Evolutionary conservation across 352 stramenopile species (phyloP).

Genomic region (Phytophthora lateralis): DNA sequence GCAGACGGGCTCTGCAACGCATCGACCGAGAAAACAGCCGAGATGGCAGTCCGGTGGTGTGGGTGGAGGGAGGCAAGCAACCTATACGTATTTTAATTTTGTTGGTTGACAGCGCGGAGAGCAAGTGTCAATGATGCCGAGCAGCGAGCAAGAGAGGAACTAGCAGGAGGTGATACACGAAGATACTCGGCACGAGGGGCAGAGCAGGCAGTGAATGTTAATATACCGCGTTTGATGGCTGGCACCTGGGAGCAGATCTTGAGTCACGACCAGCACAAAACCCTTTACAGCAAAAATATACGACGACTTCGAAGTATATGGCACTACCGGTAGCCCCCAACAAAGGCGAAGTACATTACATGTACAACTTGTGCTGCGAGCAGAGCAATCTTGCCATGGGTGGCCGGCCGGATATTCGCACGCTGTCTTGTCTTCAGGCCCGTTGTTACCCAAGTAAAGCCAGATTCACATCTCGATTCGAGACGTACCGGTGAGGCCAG

Average conservation of each 20-base stretch:
- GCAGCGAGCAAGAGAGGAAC: slow-evolving; percentile 6
- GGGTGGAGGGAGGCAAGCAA: slow-evolving; percentile 19
- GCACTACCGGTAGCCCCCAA: no score
- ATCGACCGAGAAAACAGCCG: slow-evolving; percentile 16
- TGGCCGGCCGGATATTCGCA: no score
- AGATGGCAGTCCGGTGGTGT: not conserved
- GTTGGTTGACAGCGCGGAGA: slow-evolving; percentile 27
- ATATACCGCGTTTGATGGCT: slow-evolving; percentile 40
- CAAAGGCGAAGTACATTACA: no score
- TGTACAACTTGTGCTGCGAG: no score
- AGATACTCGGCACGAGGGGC: slow-evolving; percentile 17
- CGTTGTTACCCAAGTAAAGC: not conserved
- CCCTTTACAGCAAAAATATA: no score
- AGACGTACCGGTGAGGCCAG: no score
- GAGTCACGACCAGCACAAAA: no score
- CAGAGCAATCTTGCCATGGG: no score
- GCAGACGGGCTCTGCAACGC: slow-evolving; percentile 18
- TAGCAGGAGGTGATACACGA: slow-evolving; percentile 10
- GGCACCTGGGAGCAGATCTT: slow-evolving; percentile 3
- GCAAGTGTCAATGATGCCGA: slow-evolving; percentile 12
- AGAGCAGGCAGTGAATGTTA: slow-evolving; percentile 28
- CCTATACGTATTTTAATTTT: slow-evolving; percentile 39
- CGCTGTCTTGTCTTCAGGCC: not conserved
- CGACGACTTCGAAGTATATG: no score
- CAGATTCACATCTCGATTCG: not conserved